Base-by-base conservation (phyloP, 352 stramenopile species). In the Plasmopara muralis region DNA sequence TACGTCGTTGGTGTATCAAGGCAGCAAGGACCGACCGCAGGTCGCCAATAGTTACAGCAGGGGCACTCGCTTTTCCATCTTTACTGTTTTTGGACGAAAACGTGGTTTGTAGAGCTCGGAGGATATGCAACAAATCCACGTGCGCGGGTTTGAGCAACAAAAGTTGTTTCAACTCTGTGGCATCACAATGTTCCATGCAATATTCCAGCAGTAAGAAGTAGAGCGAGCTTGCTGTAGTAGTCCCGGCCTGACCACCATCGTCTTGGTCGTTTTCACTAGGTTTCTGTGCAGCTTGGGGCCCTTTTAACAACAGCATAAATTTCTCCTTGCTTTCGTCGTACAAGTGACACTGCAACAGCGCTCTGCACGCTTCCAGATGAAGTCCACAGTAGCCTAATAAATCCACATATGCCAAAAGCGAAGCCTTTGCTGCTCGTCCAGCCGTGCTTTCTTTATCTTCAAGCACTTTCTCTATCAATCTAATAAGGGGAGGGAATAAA, bases 131-230 rank as follows among this genome's bases (percentile, higher is more conserved):
- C 45, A 70, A 65, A 37, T 73, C 67, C 34, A 92, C 69, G 47
- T 85, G 67, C 3, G 37, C 29, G 15, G 81, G 81, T 40, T 87
- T 87, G 10, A 69, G 55, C 53, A 55, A 53, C 1, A 92, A 49
- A 34, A 92, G 47, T 10, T 47, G 18, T 44, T 77, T 66, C 15
- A 92, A 58, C 20, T 84, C 74, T 2, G 37, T 33, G 0, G 70
- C 70, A 34, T 66, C 52, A 50, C 77, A 68, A 41, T 78, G 53
- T 6, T 58, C 55, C 4, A 89, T 67, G 38, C 81, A 92, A 58
- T 84, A 77, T 41, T 77, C 70, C 29, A 92, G 47, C 44, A 89
- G 44, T 14, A 67, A 60, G 43, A 92, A 87, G 63, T 88, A 92
- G 9, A 89, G 62, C 7, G 64, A 62, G 33, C 31, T 56, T 44